Conservation (phyloP, 345 rosid species). For the Eucalyptus caleyi region DNA sequence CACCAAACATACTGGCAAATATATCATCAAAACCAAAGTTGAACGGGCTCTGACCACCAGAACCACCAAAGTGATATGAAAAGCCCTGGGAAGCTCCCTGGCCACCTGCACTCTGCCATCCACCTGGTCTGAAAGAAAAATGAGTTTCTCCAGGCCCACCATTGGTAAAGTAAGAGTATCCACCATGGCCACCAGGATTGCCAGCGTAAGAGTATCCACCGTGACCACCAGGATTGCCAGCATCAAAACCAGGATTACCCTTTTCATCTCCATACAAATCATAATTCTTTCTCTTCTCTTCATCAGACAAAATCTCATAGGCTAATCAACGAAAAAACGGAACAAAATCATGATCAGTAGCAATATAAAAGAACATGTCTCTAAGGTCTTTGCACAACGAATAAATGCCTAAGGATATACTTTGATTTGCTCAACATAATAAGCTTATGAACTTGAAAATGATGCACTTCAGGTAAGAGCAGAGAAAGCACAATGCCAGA, state of each 20-base stretch:
- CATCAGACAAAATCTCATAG: constrained; percentile 84
- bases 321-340: constrained; percentile 36
- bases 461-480: not conserved
- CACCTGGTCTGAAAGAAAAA: constrained; percentile 55
- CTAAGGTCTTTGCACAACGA: not conserved
- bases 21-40: constrained; percentile 61
- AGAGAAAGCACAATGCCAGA: not conserved
- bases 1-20: constrained; percentile 48
- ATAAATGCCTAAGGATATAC: not conserved
- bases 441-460: not conserved
- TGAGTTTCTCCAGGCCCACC: constrained; percentile 50
- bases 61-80: constrained; percentile 70
- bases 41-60: constrained; percentile 38
- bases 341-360: not conserved
- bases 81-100: constrained; percentile 50
- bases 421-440: not conserved
- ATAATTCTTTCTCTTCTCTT: constrained; percentile 80
- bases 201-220: constrained; percentile 44
- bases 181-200: constrained; percentile 41
- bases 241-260: constrained; percentile 73
- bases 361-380: not conserved
- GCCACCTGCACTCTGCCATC: constrained; percentile 64
- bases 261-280: constrained; percentile 85
- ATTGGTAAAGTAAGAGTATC: constrained; percentile 36
- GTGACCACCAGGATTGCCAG: constrained; percentile 43